A percentile compares a stretch with the other conserved stretches of the same genome.
phyloP scores from a whole-genome alignment of 345 rosid genomes.

The Pugionium cornutum region DNA sequence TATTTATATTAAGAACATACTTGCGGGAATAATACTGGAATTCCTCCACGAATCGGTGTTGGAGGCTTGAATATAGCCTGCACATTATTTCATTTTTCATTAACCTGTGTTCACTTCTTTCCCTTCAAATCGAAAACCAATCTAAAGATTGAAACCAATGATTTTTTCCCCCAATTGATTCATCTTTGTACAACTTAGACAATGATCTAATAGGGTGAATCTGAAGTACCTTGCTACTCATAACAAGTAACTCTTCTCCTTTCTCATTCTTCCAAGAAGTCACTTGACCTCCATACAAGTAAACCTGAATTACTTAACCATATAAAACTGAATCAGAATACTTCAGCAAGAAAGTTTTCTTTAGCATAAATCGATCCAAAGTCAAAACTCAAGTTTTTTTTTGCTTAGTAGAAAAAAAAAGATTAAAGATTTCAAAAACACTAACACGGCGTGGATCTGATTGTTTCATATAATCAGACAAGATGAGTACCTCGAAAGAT shows the following conservation, averaged over 20 bases:
- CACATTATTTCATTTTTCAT: conserved; percentile 22
- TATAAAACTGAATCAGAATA: no score
- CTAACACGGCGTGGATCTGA: no score
- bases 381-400: no score
- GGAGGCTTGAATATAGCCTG: conserved; percentile 72
- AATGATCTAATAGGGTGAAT: not conserved
- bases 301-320: conserved; percentile 48
- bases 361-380: no score
- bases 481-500: conserved; percentile 64
- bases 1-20: not conserved
- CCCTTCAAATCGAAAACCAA: not conserved
- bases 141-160: not conserved
- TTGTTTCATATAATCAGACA: not conserved
- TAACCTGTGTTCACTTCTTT: not conserved
- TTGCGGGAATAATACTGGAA: conserved; percentile 84
- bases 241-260: conserved; percentile 75
- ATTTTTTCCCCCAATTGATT: not conserved
- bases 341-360: no score
- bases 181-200: not conserved
- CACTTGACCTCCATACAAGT: conserved; percentile 79
- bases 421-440: no score
- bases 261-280: conserved; percentile 85
- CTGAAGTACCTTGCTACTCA: conserved; percentile 68
- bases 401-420: no score
- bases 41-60: conserved; percentile 85